Conservation (phyloP, 2,329 filamentous ascomycete genomes). For the Fusarium nygamai region DNA sequence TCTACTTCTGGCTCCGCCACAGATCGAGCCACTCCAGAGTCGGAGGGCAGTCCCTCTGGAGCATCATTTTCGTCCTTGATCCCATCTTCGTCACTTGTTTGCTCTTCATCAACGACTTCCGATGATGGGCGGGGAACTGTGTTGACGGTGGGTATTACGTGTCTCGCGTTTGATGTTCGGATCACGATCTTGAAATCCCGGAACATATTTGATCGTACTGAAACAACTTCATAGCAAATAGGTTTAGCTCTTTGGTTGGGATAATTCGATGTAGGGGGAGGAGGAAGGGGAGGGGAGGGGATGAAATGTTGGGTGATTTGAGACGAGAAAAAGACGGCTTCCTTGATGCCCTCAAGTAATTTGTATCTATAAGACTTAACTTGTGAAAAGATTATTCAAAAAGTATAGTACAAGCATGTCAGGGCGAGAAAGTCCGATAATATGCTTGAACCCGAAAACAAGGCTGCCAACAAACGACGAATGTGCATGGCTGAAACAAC, state of each 20-base stretch:
- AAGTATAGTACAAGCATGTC: neutral
- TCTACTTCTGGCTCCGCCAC: neutral
- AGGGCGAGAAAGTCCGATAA: neutral
- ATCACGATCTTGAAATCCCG: neutral
- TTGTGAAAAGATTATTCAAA: neutral
- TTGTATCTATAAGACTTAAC: neutral
- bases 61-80: neutral
- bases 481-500: neutral
- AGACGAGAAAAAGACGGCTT: neutral
- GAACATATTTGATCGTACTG: accelerated
- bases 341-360: neutral
- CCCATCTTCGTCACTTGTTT: neutral
- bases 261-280: neutral
- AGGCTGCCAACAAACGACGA: neutral
- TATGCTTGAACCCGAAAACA: neutral
- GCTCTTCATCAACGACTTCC: neutral
- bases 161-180: neutral
- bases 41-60: neutral
- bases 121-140: neutral
- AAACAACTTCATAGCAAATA: neutral
- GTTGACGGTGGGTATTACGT: neutral
- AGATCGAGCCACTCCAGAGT: neutral
- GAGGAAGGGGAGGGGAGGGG: no score
- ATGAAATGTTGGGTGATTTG: neutral
- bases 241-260: neutral